Percentiles rank a stretch among this genome's conserved stretches.
Evolutionary conservation across 805 yeast species (phyloP).

Genomic region (Tetrapisispora fleetii): DNA sequence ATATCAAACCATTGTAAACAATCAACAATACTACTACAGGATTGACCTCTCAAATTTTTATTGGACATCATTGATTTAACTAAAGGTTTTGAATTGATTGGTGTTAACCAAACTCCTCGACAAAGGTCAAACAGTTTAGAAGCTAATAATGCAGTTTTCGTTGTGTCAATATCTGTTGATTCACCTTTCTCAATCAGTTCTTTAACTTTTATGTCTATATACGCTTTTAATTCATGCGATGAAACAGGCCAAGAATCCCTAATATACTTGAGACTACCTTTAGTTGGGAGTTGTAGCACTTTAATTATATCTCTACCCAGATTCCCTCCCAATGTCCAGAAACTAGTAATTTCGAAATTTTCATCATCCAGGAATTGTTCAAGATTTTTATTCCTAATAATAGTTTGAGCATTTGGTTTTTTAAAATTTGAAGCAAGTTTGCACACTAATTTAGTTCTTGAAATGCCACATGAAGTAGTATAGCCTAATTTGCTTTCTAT

Average conservation of each 20-base stretch:
- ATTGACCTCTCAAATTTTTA: conserved; percentile 59
- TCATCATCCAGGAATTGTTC: conserved; percentile 40
- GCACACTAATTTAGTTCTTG: conserved; percentile 65
- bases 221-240: conserved; percentile 27
- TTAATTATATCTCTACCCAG: conserved; percentile 51
- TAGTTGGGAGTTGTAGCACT: conserved; percentile 43
- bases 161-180: conserved; percentile 20
- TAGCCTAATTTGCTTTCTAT: conserved; percentile 54
- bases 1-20: conserved; percentile 72
- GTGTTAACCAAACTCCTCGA: conserved; percentile 50
- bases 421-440: conserved; percentile 77
- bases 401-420: conserved; percentile 83
- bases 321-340: conserved; percentile 90
- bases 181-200: conserved; percentile 2
- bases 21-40: conserved; percentile 45
- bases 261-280: conserved; percentile 39
- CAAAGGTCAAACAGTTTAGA: conserved; percentile 48
- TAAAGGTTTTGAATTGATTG: conserved; percentile 47
- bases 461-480: conserved; percentile 85
- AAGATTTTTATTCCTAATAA: conserved; percentile 44
- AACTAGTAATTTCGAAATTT: conserved; percentile 56
- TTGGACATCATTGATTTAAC: conserved; percentile 83
- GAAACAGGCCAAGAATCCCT: conserved; percentile 37
- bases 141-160: conserved; percentile 42
- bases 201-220: conserved; percentile 10